Evolutionary conservation across 1,284 basidiomycete species (phyloP), one percentile per base, ranked within the genome.

Genomic region (Leucocoprinus gongylophorus): DNA sequence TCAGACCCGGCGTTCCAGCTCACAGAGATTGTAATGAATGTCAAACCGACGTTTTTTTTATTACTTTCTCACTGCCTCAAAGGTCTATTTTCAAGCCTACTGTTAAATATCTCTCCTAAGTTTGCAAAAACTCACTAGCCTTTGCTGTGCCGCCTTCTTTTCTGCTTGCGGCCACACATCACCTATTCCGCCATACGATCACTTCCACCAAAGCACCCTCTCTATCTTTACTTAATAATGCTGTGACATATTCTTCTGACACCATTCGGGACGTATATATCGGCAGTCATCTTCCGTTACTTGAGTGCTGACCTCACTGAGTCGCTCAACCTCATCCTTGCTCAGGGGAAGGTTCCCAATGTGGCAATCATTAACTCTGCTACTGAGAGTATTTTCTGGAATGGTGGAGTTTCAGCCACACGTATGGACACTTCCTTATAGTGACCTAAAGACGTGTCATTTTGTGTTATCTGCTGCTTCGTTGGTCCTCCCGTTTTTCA

Each of bases 211-310:
- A 33, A 21, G 18, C 5, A 12, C 39, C 39, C 39, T 23, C 17
- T 20, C 37, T 40, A 40, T 2, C 18, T 21, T 23, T 21, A 40
- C 7, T 40, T 5, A 40, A 23, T 40, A 15, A 18, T 18, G 20
- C 23, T 0, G 29, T 48, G 46, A 48, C 46, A 30, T 29, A 47
- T 17, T 29, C 5, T 29, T n/a, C n/a, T 28, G 21, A 39, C 17
- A 17, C 13, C 15, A 32, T 41, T 48, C 38, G 39, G 47, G 39
- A 33, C 37, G 29, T 48, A 6, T 48, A 6, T 48, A 42, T 39
- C 30, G 29, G 28, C 29, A 41, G 12, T 38, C 18, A 13, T 13
- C 26, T 41, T 41, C 46, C 46, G 38, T 48, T 48, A 23, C 47
- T 13, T 18, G 29, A 41, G 47, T 29, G 28, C 39, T 29, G 18